Percentiles rank a stretch among this genome's conserved stretches.
phyloP scores from a whole-genome alignment of 495 filamentous ascomycete genomes.

The Clohesyomyces aquaticus region DNA sequence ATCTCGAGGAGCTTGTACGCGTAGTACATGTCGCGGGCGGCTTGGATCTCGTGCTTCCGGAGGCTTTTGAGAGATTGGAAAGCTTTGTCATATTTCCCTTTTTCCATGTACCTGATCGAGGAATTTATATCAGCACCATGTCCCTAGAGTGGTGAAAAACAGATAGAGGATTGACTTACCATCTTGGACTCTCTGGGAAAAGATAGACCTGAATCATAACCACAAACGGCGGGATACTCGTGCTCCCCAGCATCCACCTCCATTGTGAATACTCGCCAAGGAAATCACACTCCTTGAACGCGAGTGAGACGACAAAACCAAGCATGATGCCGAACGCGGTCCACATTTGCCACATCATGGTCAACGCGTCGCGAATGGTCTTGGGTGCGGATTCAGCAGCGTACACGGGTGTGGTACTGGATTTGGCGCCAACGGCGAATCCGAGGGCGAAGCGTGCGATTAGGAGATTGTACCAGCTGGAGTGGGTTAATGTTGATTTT shows the following conservation, averaged over 20 bases:
- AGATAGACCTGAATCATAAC: slow-evolving; percentile 25
- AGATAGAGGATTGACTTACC: background rate
- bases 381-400: slow-evolving; percentile 31
- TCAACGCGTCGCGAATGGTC: slow-evolving; percentile 34
- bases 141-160: background rate
- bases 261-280: slow-evolving; percentile 48
- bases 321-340: slow-evolving; percentile 48
- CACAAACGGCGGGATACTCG: slow-evolving; percentile 42
- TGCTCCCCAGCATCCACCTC: slow-evolving; percentile 65
- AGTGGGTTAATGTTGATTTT: too few species aligned
- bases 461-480: slow-evolving; percentile 17
- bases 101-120: slow-evolving; percentile 55
- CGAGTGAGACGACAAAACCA: slow-evolving; percentile 21
- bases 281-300: slow-evolving; percentile 42
- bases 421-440: slow-evolving; percentile 24
- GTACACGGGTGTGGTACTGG: slow-evolving; percentile 23
- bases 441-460: slow-evolving; percentile 27
- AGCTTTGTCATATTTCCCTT: slow-evolving; percentile 49
- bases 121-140: slow-evolving; percentile 35
- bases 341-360: slow-evolving; percentile 41
- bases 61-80: slow-evolving; percentile 63
- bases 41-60: slow-evolving; percentile 66
- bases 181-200: slow-evolving; percentile 61
- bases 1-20: slow-evolving; percentile 61
- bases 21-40: slow-evolving; percentile 74